These are phyloP conservation scores for Aurinia saxatilis DNA, from an alignment of 345 rosid species.

Conservation along the genomic window DNA sequence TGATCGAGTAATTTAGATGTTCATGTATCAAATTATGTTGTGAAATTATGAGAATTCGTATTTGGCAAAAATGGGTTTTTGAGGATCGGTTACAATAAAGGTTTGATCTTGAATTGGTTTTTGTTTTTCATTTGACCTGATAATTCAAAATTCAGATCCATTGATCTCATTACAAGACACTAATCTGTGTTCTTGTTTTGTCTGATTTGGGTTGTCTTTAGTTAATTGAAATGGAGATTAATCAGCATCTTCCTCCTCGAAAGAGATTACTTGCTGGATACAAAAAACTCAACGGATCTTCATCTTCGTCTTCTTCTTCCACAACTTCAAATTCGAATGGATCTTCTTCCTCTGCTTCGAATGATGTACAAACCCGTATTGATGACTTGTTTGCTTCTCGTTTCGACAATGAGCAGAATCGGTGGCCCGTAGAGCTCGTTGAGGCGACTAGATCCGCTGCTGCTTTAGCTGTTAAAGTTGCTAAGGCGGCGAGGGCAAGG, in stretches of 20 bases:
- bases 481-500: slow-evolving; percentile 59
- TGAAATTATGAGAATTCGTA: neutral
- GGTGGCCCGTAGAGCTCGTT: slow-evolving; percentile 61
- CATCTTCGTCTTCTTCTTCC: slow-evolving; percentile 6
- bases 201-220: slow-evolving; percentile 22
- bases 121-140: too few species aligned
- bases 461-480: slow-evolving; percentile 49
- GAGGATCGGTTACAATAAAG: neutral
- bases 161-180: too few species aligned
- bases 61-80: neutral
- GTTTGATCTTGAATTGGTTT: too few species aligned
- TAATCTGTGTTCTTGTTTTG: neutral
- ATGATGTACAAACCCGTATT: slow-evolving; percentile 27
- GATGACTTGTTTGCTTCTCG: slow-evolving; percentile 43
- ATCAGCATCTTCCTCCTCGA: slow-evolving; percentile 83
- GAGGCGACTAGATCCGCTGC: slow-evolving; percentile 67
- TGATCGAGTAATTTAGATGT: neutral
- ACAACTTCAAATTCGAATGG: too few species aligned
- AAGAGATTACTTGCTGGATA: slow-evolving; percentile 86
- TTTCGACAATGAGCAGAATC: slow-evolving; percentile 29
- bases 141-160: too few species aligned
- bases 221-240: slow-evolving; percentile 49
- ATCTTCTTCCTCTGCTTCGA: too few species aligned
- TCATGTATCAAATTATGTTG: neutral
- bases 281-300: slow-evolving; percentile 57